Evolutionary conservation across 2,329 filamentous ascomycete species (phyloP), one percentile per base, ranked within the genome.

Genomic region (Verticillium zaregamsianum): DNA sequence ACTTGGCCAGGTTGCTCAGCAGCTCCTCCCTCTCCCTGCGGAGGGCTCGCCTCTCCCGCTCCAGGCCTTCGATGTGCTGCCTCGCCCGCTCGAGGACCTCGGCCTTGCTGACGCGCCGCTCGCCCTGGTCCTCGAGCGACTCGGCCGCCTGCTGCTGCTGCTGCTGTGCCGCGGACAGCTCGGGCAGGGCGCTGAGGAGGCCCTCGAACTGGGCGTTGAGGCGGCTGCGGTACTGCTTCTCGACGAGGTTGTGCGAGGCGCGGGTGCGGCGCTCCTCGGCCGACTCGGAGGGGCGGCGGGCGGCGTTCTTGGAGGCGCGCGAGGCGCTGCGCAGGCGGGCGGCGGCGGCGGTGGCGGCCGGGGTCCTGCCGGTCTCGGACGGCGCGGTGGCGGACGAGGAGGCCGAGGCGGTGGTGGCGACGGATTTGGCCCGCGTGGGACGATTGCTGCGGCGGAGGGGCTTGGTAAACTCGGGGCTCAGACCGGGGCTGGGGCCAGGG

Each of bases 31-130:
- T 68, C 58, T 76, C 72, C 35, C 65, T 65, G n/a, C 69, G 67
- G 17, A 76, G 69, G 5, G 57, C 59, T 23, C 69, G 67, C 17
- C 68, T 64, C 55, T 73, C 69, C 54, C 66, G 67, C 62, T 76
- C 74, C 31, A 76, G 63, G 54, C 65, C 61, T 59, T 68, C 61
- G 49, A 76, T 76, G 58, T 76, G 71, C 55, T 66, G 63, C 14
- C 70, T 68, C 37, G 74, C 73, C 65, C 74, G 66, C 40, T 76
- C 74, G 33, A 76, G 61, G 5, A 76, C 73, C 60, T 76, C 73
- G 9, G 69, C 73, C 61, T 76, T 76, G 65, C 73, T 76, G 28
- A 73, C 65, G n/a, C 69, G 68, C 28, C 64, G 67, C 35, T 58
- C 57, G 15, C 23, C 37, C n/a, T 33, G 55, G 25, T 64, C 64